Evolutionary conservation across 75 land plant genomes (phyloP), one percentile per base, ranked within the genome.

Genomic region (Selaginella tamariscina): DNA sequence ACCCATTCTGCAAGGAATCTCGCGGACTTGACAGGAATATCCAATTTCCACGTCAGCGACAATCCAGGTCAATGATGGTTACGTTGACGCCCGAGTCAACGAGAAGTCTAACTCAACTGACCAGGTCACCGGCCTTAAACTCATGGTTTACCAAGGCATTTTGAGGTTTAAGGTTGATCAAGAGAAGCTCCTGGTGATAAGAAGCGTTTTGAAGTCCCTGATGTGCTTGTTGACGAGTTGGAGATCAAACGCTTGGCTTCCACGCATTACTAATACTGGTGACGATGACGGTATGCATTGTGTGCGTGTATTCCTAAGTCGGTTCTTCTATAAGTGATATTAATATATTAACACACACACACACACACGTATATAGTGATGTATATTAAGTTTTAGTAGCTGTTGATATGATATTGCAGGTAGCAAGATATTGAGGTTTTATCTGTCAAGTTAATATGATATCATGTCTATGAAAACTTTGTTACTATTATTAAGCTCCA

Each of bases 1-100:
- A 20, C 33, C 86, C 88, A 22, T 95, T 95, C 81, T 95, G 99
- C 84, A 87, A 87, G 67, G 84, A 94, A 13, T 82, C 87, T 32
- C 83, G 99, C 30, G 71, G 81, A 30, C 71, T 79, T 32, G 44
- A 66, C 85, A 23, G 68, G 69, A 31, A 64, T 80, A 55, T 74
- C 74, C 63, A 33, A 75, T 22, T 66, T 80, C 62, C 30, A 73
- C 65, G 89, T 73, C 44, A 5, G 72, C 60, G 79, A 78, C 2
- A 74, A 15, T 87, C 59, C n/a, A 74, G 24, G 66, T 95, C 78
- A 31, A 31, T 31, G 77, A 83, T 59, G 99, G 99, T n/a, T 67
- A 77, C 30, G 74, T 94, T 32, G 29, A 69, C 49, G 98, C 91
- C 31, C 77, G 69, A 67, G 18, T 76, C 39, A 76, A 79, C 56